Conservation (phyloP, 192 early-diverging fungal genomes). For the Linderina pennispora region DNA sequence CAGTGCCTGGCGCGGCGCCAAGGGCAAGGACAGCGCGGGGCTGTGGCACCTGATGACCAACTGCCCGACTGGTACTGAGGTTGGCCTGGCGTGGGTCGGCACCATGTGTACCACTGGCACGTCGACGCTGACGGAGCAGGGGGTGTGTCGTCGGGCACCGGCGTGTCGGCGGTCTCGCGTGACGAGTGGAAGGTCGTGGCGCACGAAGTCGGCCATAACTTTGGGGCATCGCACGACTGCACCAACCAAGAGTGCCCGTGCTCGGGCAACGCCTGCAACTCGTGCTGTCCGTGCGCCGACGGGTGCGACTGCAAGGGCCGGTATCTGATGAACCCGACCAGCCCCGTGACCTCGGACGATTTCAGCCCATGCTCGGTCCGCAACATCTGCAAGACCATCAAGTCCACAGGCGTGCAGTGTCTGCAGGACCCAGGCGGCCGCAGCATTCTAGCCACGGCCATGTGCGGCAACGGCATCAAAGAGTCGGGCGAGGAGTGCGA, state of each 20-base stretch:
- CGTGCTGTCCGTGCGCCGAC: slow-evolving; percentile 68
- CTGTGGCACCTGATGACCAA: slow-evolving; percentile 93
- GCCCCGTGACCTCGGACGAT: slow-evolving; percentile 52
- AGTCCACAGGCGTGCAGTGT: slow-evolving; percentile 15
- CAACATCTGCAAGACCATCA: slow-evolving; percentile 47
- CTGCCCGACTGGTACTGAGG: slow-evolving; percentile 68
- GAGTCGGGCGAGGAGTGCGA: slow-evolving; percentile 91
- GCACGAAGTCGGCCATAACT: slow-evolving; percentile 89
- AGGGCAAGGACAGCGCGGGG: slow-evolving; percentile 67
- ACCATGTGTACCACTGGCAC: slow-evolving; percentile 60
- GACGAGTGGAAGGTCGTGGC: slow-evolving; percentile 93
- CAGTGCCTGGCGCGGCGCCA: slow-evolving; percentile 73
- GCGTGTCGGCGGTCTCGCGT: slow-evolving; percentile 75
- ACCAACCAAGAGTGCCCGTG: slow-evolving; percentile 58
- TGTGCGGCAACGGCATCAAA: slow-evolving; percentile 93
- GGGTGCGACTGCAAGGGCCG: slow-evolving; percentile 58
- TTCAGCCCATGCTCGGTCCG: slow-evolving; percentile 65
- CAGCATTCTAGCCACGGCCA: slow-evolving; percentile 48
- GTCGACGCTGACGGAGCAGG: slow-evolving; percentile 43
- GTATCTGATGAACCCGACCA: slow-evolving; percentile 76
- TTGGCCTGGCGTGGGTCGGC: slow-evolving; percentile 85
- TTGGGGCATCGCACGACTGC: slow-evolving; percentile 90
- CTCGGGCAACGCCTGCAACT: slow-evolving; percentile 27
- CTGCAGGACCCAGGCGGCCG: slow-evolving; percentile 41
- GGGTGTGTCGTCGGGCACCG: slow-evolving; percentile 63